Base-by-base conservation (phyloP, 768 basidiomycete genomes). In the Rhodotorula babjevae region DNA sequence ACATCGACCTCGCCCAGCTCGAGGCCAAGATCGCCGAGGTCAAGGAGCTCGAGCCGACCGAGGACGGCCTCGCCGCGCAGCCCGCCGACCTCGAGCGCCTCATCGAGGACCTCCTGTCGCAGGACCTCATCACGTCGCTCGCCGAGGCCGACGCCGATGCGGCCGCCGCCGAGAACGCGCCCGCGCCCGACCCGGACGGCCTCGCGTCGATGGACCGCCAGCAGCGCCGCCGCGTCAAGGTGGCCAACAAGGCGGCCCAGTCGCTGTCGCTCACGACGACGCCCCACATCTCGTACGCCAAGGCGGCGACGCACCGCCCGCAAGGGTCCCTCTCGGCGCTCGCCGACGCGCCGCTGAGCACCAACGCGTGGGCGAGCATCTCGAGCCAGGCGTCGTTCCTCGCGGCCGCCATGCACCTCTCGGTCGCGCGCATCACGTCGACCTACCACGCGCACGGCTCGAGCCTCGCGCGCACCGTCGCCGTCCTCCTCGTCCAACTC, bases 191-290 rank as follows among this genome's bases (percentile, higher is more conserved):
- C 25, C 61, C 61, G 31, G 55, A 61, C 25, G 49, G 53, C 2
- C 19, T 44, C 18, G 46, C 49, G 31, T 55, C 40, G 1, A 33
- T 56, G 18, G 47, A 53, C 40, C 59, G 60, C 44, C 56, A 46
- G 21, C 56, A 66, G 15, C 65, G 67, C 36, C 62, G 66, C 23
- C 63, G 67, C 25, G 49, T 63, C 56, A 75, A 75, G 61, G 57
- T 58, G n/a, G 61, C 27, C 15, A 58, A 57, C 23, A 72, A 69
- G 49, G 67, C 71, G 21, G 18, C 60, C 27, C 53, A 27, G 19
- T 71, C 74, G 12, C 68, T 68, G 68, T 75, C 74, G 27, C 74
- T 72, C 46, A 75, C 74, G 9, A 66, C 74, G 23, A 55, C 62
- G 7, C 60, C 69, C 12, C 61, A 49, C 49, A 40, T 42, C 36